A percentile compares a stretch with the other conserved stretches of the same genome.
Conservation (phyloP, 257 asterid genomes). For the Forsythia suspensa region DNA sequence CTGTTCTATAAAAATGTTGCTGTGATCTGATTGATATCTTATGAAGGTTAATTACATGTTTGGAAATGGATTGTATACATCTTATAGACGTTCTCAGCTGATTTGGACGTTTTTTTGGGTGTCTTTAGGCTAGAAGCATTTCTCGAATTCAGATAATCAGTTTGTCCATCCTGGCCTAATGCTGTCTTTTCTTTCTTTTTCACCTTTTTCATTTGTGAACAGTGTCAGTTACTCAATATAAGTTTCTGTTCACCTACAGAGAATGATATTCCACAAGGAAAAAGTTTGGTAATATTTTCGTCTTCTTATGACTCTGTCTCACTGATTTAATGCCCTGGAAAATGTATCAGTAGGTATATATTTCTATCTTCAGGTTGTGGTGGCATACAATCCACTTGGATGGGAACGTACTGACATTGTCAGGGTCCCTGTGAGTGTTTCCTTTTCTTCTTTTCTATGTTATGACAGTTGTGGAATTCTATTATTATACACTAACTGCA, state of each 20-base stretch:
- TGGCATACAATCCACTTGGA: conserved; percentile 85
- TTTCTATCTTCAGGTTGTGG: conserved; percentile 55
- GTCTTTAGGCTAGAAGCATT: neutral
- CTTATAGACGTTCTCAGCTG: neutral
- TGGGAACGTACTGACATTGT: conserved; percentile 73
- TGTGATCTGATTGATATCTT: neutral
- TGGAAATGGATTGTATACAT: neutral
- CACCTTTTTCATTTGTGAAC: conserved; percentile 24
- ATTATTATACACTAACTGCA: neutral
- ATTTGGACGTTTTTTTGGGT: neutral
- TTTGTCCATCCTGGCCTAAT: conserved; percentile 16
- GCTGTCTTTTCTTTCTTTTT: neutral
- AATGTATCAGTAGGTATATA: neutral
- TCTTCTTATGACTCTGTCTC: conserved; percentile 16
- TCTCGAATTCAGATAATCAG: neutral
- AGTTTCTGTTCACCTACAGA: conserved; percentile 87
- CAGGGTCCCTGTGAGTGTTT: conserved; percentile 67
- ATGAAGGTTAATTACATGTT: neutral
- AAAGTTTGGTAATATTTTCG: conserved; percentile 61
- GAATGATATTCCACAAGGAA: conserved; percentile 53
- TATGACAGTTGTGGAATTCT: neutral
- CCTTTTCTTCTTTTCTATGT: conserved; percentile 14
- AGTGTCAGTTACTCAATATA: conserved; percentile 82
- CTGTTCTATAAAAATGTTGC: neutral
- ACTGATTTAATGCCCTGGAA: neutral